These are phyloP conservation scores for Trichosporon ovoides DNA, from an alignment of 1,284 basidiomycete species.

Conservation along the genomic window DNA sequence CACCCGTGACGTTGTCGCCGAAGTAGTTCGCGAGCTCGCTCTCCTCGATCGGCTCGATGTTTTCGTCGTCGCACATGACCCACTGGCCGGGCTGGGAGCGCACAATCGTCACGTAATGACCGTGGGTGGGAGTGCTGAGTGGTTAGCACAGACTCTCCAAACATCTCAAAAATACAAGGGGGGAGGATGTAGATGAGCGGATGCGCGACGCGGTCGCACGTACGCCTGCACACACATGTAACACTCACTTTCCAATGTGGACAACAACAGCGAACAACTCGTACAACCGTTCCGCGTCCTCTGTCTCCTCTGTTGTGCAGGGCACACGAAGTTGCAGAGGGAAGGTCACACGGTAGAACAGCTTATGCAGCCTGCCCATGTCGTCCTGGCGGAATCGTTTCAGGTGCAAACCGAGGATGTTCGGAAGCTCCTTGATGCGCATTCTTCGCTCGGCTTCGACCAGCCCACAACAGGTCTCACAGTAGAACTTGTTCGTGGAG, in stretches of 20 bases:
- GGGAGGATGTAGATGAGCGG: neutral
- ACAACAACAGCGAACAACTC: conserved; percentile 93
- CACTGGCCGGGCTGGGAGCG: conserved; percentile 70
- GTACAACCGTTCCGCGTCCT: conserved; percentile 79
- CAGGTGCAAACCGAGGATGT: conserved; percentile 87
- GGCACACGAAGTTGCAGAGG: conserved; percentile 89
- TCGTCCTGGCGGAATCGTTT: conserved; percentile 98
- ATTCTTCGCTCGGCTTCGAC: conserved; percentile 98
- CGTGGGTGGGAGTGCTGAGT: conserved; percentile 83
- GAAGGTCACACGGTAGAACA: conserved; percentile 93
- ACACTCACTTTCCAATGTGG: conserved; percentile 89
- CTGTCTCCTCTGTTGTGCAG: conserved; percentile 91
- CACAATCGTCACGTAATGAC: conserved; percentile 94
- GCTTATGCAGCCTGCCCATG: conserved; percentile 80
- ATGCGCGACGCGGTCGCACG: neutral
- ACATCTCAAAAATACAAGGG: too few species aligned
- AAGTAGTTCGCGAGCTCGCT: conserved; percentile 88
- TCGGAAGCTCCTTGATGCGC: conserved; percentile 95
- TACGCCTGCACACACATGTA: too few species aligned
- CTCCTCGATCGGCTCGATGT: conserved; percentile 80
- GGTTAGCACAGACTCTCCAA: conserved; percentile 3
- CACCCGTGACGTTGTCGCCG: conserved; percentile 80
- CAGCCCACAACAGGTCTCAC: conserved; percentile 89
- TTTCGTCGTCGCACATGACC: conserved; percentile 95
- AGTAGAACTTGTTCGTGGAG: conserved; percentile 97